These are phyloP conservation scores for Asterella californica DNA, from an alignment of 225 moss, liverwort and hornwort genomes.

Conservation along the genomic window DNA sequence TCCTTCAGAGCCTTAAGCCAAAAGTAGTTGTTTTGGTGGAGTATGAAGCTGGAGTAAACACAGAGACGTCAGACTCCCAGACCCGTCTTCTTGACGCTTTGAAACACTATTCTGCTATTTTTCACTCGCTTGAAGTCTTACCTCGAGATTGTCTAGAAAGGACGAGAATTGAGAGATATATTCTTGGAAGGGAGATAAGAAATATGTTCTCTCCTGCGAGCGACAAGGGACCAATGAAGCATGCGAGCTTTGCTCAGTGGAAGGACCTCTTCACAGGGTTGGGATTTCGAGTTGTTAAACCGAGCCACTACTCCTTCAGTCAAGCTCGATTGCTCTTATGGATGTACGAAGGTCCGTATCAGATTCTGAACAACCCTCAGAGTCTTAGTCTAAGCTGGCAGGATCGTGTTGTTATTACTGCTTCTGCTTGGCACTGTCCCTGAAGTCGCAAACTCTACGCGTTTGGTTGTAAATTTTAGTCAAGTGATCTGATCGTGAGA, in stretches of 20 bases:
- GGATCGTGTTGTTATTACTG: slow-evolving; percentile 59
- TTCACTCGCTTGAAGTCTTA: slow-evolving; percentile 66
- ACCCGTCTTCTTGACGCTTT: slow-evolving; percentile 61
- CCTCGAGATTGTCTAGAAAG: slow-evolving; percentile 58
- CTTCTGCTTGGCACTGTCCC: slow-evolving; percentile 57
- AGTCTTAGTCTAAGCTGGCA: slow-evolving; percentile 61
- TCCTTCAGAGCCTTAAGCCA: slow-evolving; percentile 46
- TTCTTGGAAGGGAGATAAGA: slow-evolving; percentile 58
- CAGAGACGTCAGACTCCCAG: slow-evolving; percentile 32
- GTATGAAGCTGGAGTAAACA: slow-evolving; percentile 60
- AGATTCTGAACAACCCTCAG: slow-evolving; percentile 39
- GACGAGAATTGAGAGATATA: slow-evolving; percentile 57
- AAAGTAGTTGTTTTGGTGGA: slow-evolving; percentile 59
- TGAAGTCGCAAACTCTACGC: slow-evolving; percentile 6
- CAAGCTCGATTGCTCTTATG: slow-evolving; percentile 70
- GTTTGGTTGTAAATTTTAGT: not conserved
- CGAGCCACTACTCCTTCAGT: slow-evolving; percentile 72
- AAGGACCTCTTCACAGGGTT: slow-evolving; percentile 30
- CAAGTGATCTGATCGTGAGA: not conserved
- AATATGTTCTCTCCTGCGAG: slow-evolving; percentile 59
- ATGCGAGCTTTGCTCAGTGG: slow-evolving; percentile 57
- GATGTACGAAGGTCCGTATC: slow-evolving; percentile 66
- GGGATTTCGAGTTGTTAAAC: slow-evolving; percentile 41
- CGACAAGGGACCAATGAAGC: slow-evolving; percentile 45
- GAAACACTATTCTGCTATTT: slow-evolving; percentile 66